These are phyloP conservation scores for Acrocalymma vagum DNA, from an alignment of 2,329 filamentous ascomycete genomes.

Conservation along the genomic window DNA sequence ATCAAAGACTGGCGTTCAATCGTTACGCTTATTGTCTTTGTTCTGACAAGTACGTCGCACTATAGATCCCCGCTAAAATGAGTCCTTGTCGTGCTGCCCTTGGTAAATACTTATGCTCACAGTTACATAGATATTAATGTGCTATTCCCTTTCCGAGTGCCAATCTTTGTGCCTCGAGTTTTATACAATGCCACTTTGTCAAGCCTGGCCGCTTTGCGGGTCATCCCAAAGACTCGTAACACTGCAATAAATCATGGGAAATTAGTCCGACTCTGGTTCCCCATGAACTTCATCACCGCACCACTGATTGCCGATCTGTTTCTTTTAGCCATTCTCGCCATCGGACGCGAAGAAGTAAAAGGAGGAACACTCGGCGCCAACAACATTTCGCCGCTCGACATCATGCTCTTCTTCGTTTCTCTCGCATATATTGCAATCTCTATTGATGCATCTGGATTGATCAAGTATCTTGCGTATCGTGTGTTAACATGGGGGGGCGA, in stretches of 20 bases:
- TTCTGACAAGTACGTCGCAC: slow-evolving; percentile 71
- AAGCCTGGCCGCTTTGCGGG: slow-evolving; percentile 56
- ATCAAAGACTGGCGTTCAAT: slow-evolving; percentile 75
- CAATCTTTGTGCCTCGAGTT: slow-evolving; percentile 65
- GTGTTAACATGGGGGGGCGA: slow-evolving; percentile 73
- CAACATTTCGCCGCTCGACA: slow-evolving; percentile 74
- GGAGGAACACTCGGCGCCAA: slow-evolving; percentile 73
- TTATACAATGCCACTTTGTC: slow-evolving; percentile 58
- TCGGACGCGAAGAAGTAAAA: slow-evolving; percentile 71
- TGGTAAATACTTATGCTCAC: no score
- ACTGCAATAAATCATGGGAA: no score
- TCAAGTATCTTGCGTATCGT: slow-evolving; percentile 74
- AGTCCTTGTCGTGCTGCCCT: not conserved
- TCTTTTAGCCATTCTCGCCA: slow-evolving; percentile 73
- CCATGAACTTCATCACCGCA: slow-evolving; percentile 75
- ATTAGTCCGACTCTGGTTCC: slow-evolving; percentile 65
- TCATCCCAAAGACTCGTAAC: slow-evolving; percentile 53
- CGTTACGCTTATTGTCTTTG: slow-evolving; percentile 73
- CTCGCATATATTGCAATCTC: slow-evolving; percentile 80
- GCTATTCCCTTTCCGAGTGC: slow-evolving; percentile 73
- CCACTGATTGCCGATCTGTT: slow-evolving; percentile 77
- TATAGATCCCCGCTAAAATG: no score
- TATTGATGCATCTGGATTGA: slow-evolving; percentile 77
- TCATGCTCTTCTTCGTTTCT: slow-evolving; percentile 78
- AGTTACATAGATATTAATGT: slow-evolving; percentile 70